Percentiles rank a stretch among this genome's conserved stretches.
Evolutionary conservation across 768 basidiomycete genomes (phyloP).

Genomic region (Trametes meyenii): DNA sequence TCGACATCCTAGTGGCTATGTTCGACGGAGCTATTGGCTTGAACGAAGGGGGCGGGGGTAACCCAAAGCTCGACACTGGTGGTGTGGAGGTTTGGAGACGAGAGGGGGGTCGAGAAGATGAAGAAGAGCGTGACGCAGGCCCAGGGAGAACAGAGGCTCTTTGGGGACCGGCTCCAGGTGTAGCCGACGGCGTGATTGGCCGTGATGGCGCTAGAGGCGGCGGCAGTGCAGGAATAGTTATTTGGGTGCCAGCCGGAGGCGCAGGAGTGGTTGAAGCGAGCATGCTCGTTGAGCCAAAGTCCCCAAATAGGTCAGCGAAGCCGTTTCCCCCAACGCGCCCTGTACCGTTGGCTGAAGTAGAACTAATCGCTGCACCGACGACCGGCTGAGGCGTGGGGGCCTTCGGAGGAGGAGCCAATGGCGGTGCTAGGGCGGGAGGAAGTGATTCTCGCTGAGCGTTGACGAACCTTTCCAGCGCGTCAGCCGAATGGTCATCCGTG

Average conservation of each 20-base stretch:
- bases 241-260: neutral
- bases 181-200: constrained; percentile 19
- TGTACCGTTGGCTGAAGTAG: neutral
- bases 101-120: constrained; percentile 18
- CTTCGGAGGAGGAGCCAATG: constrained; percentile 19
- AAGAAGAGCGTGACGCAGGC: constrained; percentile 4
- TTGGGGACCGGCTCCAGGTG: constrained; percentile 9
- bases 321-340: constrained; percentile 7
- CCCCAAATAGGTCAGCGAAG: constrained; percentile 27
- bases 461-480: constrained; percentile 42
- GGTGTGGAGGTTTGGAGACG: constrained; percentile 14
- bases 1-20: neutral
- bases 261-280: neutral
- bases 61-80: constrained; percentile 6
- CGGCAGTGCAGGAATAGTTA: constrained; percentile 9
- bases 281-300: constrained; percentile 3
- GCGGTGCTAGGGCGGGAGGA: constrained; percentile 26
- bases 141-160: neutral
- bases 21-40: neutral
- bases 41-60: constrained; percentile 19
- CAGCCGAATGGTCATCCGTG: constrained; percentile 37
- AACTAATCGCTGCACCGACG: neutral
- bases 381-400: neutral
- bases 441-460: constrained; percentile 41
- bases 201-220: constrained; percentile 24